Percentiles rank a stretch among this genome's conserved stretches.
phyloP scores from a whole-genome alignment of 768 basidiomycete species.

The Multifurca ochricompacta region DNA sequence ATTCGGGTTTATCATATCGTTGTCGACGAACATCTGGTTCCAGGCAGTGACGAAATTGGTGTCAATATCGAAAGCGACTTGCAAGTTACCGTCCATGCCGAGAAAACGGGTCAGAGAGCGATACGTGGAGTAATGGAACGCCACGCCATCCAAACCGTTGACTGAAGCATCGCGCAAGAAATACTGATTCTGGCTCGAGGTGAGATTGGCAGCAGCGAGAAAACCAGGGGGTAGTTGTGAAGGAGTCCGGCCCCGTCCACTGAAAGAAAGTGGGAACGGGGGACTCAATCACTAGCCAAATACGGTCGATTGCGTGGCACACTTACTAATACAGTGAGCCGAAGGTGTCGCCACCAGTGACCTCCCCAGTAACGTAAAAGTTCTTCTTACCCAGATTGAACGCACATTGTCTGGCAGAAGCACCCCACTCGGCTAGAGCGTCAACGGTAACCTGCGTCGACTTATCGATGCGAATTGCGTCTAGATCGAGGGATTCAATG shows the following conservation, averaged over 20 bases:
- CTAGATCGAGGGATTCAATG: slow-evolving; percentile 82
- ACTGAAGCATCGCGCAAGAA: slow-evolving; percentile 64
- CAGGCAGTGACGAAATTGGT: slow-evolving; percentile 82
- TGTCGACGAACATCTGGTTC: slow-evolving; percentile 85
- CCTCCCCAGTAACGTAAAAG: slow-evolving; percentile 88
- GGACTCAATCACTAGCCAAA: neutral
- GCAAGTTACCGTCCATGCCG: slow-evolving; percentile 93
- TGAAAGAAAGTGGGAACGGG: too few relatives aligned
- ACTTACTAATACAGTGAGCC: slow-evolving; percentile 78
- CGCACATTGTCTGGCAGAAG: slow-evolving; percentile 70
- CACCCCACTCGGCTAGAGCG: slow-evolving; percentile 70
- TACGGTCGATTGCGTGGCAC: neutral
- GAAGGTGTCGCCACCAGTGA: slow-evolving; percentile 90
- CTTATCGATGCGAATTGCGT: slow-evolving; percentile 94
- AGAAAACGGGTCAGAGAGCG: slow-evolving; percentile 80
- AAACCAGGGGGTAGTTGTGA: slow-evolving; percentile 62
- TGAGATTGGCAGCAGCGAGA: slow-evolving; percentile 59
- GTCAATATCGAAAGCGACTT: slow-evolving; percentile 80
- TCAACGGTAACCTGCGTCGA: slow-evolving; percentile 85
- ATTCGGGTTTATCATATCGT: slow-evolving; percentile 75
- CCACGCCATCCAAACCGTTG: slow-evolving; percentile 66
- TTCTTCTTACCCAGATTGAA: slow-evolving; percentile 65
- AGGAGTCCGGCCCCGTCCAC: slow-evolving; percentile 84
- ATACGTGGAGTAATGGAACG: slow-evolving; percentile 94
- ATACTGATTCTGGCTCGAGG: slow-evolving; percentile 53